phyloP scores from a whole-genome alignment of 371 early-diverging fungal genomes.

The Zancudomyces culisetae region DNA sequence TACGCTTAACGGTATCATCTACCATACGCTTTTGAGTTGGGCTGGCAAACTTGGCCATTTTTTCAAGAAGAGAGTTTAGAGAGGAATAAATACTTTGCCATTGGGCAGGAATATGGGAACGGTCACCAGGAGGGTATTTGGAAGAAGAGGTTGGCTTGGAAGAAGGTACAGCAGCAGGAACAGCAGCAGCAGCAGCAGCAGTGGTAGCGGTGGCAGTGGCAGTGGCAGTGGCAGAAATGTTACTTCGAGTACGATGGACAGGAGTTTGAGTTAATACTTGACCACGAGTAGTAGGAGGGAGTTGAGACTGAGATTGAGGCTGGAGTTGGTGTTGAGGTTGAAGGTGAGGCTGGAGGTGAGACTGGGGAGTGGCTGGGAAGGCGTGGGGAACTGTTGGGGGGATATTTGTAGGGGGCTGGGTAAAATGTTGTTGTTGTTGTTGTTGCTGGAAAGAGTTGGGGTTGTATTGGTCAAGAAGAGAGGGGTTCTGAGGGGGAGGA shows the following conservation, averaged over 20 bases:
- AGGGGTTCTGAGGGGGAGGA: conserved; percentile 7
- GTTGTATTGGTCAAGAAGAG: conserved; percentile 2
- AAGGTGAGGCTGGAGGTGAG: conserved; percentile 8
- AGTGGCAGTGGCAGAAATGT: conserved; percentile 5
- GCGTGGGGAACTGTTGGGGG: conserved; percentile 20
- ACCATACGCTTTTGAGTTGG: conserved; percentile 45
- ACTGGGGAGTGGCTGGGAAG: conserved; percentile 6
- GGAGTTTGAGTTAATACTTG: conserved; percentile 15
- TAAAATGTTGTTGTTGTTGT: conserved; percentile 8
- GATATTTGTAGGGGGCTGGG: conserved; percentile 10
- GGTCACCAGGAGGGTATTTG: conserved; percentile 37
- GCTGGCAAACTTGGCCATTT: conserved; percentile 29
- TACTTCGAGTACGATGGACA: conserved; percentile 21
- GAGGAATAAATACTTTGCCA: conserved; percentile 36
- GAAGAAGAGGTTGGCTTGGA: not conserved
- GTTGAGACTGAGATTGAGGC: conserved; percentile 15
- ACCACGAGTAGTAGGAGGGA: not conserved
- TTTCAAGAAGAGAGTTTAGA: conserved; percentile 26
- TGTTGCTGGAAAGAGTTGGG: conserved; percentile 6
- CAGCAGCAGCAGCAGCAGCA: not conserved
- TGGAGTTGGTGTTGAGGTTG: conserved; percentile 14
- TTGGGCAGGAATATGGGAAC: conserved; percentile 50
- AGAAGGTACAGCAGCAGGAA: not conserved
- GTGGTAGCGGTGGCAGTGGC: not conserved
- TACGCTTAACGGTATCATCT: conserved; percentile 53